Percentiles rank a stretch among this genome's conserved stretches.
These are phyloP conservation scores for Coelastrella sp. DNA, from an alignment of 139 green algal species.

Conservation along the genomic window DNA sequence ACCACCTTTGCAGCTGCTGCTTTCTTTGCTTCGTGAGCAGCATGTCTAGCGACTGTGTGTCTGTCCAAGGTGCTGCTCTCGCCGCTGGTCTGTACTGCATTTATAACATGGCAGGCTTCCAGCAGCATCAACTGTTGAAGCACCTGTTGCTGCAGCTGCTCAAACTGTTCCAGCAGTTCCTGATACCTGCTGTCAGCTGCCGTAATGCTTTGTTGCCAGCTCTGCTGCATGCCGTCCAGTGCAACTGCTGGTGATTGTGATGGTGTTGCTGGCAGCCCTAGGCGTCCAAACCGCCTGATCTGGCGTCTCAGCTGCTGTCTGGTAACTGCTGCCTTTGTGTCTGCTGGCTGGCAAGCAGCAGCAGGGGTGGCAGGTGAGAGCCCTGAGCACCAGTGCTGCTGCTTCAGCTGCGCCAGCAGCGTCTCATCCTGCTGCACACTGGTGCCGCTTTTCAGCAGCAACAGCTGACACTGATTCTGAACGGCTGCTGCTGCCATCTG, in stretches of 20 bases:
- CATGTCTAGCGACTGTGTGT: no score
- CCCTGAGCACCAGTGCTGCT: background rate
- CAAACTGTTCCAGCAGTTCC: no score
- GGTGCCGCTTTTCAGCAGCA: background rate
- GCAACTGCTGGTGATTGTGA: background rate
- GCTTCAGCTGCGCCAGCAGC: background rate
- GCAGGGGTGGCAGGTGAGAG: background rate
- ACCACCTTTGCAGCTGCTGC: background rate
- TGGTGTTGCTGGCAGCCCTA: no score
- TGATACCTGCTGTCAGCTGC: no score
- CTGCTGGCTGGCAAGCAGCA: background rate
- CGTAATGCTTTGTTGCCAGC: no score
- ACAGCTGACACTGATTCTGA: background rate
- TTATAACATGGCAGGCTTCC: background rate
- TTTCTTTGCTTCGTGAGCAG: background rate
- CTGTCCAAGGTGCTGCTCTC: background rate
- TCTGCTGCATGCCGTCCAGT: background rate
- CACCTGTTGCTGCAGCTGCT: background rate
- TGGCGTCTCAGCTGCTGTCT: no score
- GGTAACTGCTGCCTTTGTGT: no score
- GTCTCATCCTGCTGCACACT: background rate
- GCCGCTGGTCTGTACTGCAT: background rate
- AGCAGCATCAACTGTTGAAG: background rate
- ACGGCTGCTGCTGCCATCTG: background rate
- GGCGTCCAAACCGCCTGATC: no score